Evolutionary conservation across 83 land plant species (phyloP), one percentile per base, ranked within the genome.

Genomic region (Diphasiastrum complanatum): DNA sequence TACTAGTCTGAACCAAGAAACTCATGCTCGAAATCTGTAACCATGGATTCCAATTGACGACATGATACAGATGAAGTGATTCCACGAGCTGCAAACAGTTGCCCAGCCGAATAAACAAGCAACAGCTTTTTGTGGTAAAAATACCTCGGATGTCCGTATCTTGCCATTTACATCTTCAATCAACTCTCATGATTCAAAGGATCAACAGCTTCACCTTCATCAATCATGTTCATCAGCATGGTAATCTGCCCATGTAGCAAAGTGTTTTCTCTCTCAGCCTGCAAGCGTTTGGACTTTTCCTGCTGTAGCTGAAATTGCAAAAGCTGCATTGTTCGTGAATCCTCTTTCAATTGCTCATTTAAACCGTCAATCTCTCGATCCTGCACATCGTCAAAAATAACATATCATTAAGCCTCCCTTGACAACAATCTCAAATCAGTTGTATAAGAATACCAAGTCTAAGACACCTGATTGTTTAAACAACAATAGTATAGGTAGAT

Each of bases 261-360:
- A 33, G 63, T 25, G 19, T 81, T 81, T 72, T 81, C 70, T 51
- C 91, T 65, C 67, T 85, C 85, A 0, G 75, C 68, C 38, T 76
- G 76, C 46, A 66, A 40, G 10, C 79, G 67, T 52, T 83, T 86
- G 66, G 77, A 79, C 27, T 74, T 40, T 47, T 89, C 96, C 62
- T 79, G 67, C 55, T 83, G 81, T 18, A 89, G 81, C 57, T 86
- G 96, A 22, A 86, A 8, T 48, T 89, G 96, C n/a, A 89, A 74
- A 47, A 81, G 91, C 48, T 83, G 88, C 26, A 89, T 67, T 57
- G 76, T 75, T 37, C 78, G 61, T 0, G 88, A 71, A 50, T 89
- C 96, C 73, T 81, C 96, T 48, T 89, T 88, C 33, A 89, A 59
- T 53, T 89, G 96, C 74, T 83, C 91, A 34, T 89, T 89, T 52